Evolutionary conservation across 768 basidiomycete species (phyloP), one percentile per base, ranked within the genome.

Genomic region (Lyophyllum decastes): DNA sequence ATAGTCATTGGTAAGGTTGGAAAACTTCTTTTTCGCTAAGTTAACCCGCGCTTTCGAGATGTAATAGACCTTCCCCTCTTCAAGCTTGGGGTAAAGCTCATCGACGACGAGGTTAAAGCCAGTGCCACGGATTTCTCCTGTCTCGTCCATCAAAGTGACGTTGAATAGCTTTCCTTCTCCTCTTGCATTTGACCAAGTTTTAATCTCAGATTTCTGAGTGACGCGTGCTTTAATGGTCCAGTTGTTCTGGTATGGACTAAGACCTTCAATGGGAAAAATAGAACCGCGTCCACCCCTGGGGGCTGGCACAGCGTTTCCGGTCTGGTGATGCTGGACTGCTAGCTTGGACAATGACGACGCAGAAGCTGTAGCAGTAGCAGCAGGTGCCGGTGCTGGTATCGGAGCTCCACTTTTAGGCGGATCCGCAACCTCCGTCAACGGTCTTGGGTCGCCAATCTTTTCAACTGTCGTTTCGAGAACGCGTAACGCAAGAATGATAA

Each of bases 191-290:
- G 90, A 89, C 85, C 89, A 99, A n/a, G 84, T 83, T 64, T 84
- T 89, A 67, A 98, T 86, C 0, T 98, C 97, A 1, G 85, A 85
- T 72, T 96, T 98, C 60, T 90, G 84, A 12, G 87, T 90, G 49
- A 98, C 93, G 41, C 93, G 89, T 26, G 93, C 96, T 70, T 94
- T 95, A 79, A 98, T 96, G 10, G 92, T 95, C 97, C 97, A 99
- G 72, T 93, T 93, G 76, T 96, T 98, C 73, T 97, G 94, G 66
- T 98, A 98, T 9, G 96, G 96, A 67, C 91, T 95, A 45, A 98
- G 82, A 5, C 88, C 90, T 69, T 97, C 96, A 62, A 99, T 98
- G 2, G 95, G 96, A 72, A 88, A 81, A 17, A 79, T 73, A 22
- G 74, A 72, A 49, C 67, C 71, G 33, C 73, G 75, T n/a, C 68